phyloP scores from a whole-genome alignment of 768 basidiomycete genomes.

The Xerocomus potaroensis region DNA sequence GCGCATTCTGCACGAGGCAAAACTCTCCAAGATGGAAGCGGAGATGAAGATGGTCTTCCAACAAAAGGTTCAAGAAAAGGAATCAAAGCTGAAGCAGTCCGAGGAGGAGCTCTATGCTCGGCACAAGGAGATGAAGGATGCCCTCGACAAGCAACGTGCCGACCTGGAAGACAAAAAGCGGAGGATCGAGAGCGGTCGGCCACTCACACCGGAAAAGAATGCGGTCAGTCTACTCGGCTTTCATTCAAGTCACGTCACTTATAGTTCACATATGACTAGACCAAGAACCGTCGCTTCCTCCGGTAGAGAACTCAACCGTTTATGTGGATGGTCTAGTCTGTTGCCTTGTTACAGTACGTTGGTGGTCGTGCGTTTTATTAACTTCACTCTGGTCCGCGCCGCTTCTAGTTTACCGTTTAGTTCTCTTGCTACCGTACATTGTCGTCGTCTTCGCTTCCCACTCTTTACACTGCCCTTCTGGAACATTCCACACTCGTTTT shows the following conservation, averaged over 20 bases:
- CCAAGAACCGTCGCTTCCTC: constrained; percentile 36
- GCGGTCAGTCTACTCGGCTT: constrained; percentile 49
- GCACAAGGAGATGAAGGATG: constrained; percentile 99
- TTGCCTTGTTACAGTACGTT: constrained; percentile 29
- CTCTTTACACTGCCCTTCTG: constrained; percentile 30
- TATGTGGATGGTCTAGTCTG: constrained; percentile 15
- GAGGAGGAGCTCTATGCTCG: constrained; percentile 99
- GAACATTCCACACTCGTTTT: constrained; percentile 59
- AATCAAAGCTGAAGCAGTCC: constrained; percentile 96
- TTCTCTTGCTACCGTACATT: constrained; percentile 42
- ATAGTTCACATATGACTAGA: constrained; percentile 19
- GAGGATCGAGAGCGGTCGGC: constrained; percentile 89
- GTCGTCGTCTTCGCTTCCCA: constrained; percentile 32
- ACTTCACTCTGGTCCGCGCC: constrained; percentile 29
- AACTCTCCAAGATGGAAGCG: constrained; percentile 98
- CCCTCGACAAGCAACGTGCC: constrained; percentile 90
- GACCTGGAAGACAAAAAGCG: constrained; percentile 99
- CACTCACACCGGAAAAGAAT: constrained; percentile 91
- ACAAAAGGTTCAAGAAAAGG: constrained; percentile 99
- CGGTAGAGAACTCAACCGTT: constrained; percentile 21
- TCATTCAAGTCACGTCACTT: constrained; percentile 4
- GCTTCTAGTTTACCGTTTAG: constrained; percentile 36
- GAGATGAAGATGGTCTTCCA: constrained; percentile 99
- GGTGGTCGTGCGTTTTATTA: constrained; percentile 24
- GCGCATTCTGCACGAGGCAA: constrained; percentile 92